phyloP scores from a whole-genome alignment of 1,284 basidiomycete genomes.

The Sporisorium exsertum region DNA sequence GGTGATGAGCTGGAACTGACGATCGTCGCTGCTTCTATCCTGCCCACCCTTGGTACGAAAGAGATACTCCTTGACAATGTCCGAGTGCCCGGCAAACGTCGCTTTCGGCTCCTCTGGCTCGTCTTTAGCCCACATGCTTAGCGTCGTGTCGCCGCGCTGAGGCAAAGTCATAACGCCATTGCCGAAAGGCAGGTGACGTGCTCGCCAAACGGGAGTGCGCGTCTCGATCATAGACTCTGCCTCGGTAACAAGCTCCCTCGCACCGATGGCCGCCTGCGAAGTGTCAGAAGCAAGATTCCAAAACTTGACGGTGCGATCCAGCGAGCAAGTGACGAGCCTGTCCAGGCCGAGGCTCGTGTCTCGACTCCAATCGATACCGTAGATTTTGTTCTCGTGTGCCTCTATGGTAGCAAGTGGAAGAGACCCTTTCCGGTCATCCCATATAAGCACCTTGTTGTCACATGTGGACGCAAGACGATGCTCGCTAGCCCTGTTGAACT shows the following conservation, averaged over 20 bases:
- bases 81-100: constrained; percentile 86
- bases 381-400: constrained; percentile 66
- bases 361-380: constrained; percentile 67
- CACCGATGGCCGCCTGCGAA: constrained; percentile 57
- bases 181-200: constrained; percentile 91
- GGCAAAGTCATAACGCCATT: constrained; percentile 88
- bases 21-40: constrained; percentile 64
- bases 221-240: constrained; percentile 76
- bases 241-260: constrained; percentile 61
- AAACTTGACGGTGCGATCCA: constrained; percentile 68
- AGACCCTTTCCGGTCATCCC: constrained; percentile 66
- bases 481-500: constrained; percentile 56
- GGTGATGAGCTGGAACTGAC: constrained; percentile 78
- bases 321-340: constrained; percentile 65
- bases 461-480: constrained; percentile 60
- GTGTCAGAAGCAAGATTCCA: constrained; percentile 59
- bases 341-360: constrained; percentile 59
- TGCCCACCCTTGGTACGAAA: constrained; percentile 79
- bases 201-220: constrained; percentile 91
- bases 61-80: constrained; percentile 97
- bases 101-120: constrained; percentile 75
- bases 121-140: constrained; percentile 83
- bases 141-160: constrained; percentile 84
- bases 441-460: constrained; percentile 66
- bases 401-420: constrained; percentile 59